These are phyloP conservation scores for Tuber calosporum DNA, from an alignment of 495 filamentous ascomycete genomes.

Conservation along the genomic window DNA sequence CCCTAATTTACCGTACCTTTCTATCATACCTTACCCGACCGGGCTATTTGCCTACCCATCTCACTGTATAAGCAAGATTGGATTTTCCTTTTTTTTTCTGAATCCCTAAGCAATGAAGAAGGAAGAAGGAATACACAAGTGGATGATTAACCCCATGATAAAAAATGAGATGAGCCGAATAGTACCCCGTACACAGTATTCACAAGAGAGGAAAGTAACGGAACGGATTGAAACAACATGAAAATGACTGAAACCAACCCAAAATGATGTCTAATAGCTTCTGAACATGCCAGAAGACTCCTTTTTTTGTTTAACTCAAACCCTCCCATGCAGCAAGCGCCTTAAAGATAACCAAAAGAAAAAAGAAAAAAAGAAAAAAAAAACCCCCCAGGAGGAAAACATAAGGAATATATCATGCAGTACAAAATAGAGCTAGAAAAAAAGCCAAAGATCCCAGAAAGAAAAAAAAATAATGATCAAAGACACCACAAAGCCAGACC, in stretches of 20 bases:
- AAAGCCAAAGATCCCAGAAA: constrained; percentile 38
- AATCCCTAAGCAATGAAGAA: background rate
- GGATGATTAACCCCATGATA: background rate
- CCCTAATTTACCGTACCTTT: background rate
- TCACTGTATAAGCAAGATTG: background rate
- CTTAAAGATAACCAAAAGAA: background rate
- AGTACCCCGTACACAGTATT: background rate
- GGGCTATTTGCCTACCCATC: background rate
- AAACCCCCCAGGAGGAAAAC: background rate
- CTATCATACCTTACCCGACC: background rate
- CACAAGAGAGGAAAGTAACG: background rate
- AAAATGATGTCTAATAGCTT: background rate
- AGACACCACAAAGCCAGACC: constrained; percentile 23
- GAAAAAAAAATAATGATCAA: constrained; percentile 42
- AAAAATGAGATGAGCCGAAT: background rate
- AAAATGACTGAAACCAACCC: background rate
- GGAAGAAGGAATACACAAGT: background rate
- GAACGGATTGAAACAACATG: background rate
- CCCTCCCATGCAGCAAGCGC: constrained; percentile 9
- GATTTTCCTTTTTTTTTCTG: background rate
- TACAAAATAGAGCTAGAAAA: constrained; percentile 38
- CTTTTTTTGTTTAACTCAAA: constrained; percentile 14
- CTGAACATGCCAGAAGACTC: constrained; percentile 19
- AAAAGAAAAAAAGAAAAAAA: background rate
- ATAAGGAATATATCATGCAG: constrained; percentile 23